Evolutionary conservation across 2,329 filamentous ascomycete genomes (phyloP).

Genomic region (Hymenoscyphus linearis): DNA sequence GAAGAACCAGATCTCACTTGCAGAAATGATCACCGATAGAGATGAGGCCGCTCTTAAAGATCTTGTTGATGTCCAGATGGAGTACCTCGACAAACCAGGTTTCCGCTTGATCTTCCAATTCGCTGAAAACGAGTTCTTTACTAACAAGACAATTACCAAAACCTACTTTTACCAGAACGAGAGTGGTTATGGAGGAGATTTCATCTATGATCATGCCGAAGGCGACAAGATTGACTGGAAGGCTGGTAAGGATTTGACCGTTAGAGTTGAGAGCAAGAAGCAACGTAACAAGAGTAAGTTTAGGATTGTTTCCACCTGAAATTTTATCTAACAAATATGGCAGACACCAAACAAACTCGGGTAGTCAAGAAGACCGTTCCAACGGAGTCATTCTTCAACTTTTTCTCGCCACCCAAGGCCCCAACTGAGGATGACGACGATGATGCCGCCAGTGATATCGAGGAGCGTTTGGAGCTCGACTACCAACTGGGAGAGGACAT

Average conservation of each 20-base stretch:
- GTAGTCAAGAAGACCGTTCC: conserved; percentile 99
- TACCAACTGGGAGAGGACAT: conserved; percentile 99
- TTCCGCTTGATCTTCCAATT: conserved; percentile 99
- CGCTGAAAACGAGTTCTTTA: conserved; percentile 90
- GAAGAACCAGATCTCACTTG: conserved; percentile 97
- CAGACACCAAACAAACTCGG: conserved; percentile 98
- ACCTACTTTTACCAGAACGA: conserved; percentile 99
- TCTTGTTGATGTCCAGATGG: conserved; percentile 92
- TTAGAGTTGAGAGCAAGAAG: conserved; percentile 97
- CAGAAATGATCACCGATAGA: conserved; percentile 97
- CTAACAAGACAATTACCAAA: conserved; percentile 95
- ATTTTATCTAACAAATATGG: not conserved
- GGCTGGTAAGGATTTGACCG: conserved; percentile 84
- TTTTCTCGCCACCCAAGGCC: conserved; percentile 90
- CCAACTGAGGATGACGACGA: conserved; percentile 66
- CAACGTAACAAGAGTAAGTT: conserved; percentile 96
- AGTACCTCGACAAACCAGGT: conserved; percentile 96
- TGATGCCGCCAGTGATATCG: conserved; percentile 81
- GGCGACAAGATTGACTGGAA: conserved; percentile 99
- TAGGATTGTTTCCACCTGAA: conserved; percentile 9
- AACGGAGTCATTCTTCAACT: conserved; percentile 91
- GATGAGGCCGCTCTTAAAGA: conserved; percentile 91
- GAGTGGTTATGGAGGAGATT: conserved; percentile 96
- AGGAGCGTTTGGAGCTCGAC: conserved; percentile 95
- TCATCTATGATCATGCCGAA: conserved; percentile 99